These are phyloP conservation scores for Vanrija sp. DNA, from an alignment of 1,284 basidiomycete species.

Conservation along the genomic window DNA sequence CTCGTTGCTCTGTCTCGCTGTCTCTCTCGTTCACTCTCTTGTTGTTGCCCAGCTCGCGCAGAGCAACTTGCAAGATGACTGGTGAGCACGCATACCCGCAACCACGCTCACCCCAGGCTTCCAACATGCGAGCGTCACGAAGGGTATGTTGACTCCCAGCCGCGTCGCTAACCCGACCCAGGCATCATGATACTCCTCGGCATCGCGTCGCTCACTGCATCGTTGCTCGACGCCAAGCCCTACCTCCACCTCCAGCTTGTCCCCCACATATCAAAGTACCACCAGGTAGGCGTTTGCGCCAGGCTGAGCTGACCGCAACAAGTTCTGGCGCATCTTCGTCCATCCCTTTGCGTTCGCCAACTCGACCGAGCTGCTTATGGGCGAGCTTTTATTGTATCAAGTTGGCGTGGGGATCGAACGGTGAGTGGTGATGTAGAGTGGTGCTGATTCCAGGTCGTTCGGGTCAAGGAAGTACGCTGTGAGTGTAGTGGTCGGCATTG, in stretches of 20 bases:
- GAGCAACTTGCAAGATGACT: no score
- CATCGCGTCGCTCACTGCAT: conserved; percentile 64
- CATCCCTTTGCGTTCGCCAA: conserved; percentile 77
- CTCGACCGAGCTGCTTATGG: conserved; percentile 77
- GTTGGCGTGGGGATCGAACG: conserved; percentile 72
- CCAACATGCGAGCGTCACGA: conserved; percentile 43
- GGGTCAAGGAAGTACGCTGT: conserved; percentile 86
- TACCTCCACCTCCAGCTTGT: conserved; percentile 71
- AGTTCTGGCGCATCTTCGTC: conserved; percentile 79
- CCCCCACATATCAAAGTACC: conserved; percentile 48
- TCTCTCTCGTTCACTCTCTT: no score
- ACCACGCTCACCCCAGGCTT: conserved; percentile 26
- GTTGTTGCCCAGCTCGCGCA: no score
- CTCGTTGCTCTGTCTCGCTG: no score
- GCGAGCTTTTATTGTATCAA: conserved; percentile 70
- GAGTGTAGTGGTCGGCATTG: conserved; percentile 39
- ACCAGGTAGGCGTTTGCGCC: conserved; percentile 40
- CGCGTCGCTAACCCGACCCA: conserved; percentile 37
- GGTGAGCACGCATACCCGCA: no score
- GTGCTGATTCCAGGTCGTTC: conserved; percentile 55
- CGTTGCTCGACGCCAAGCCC: conserved; percentile 79
- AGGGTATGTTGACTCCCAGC: conserved; percentile 20
- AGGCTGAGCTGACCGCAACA: conserved; percentile 10
- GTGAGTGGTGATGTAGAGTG: conserved; percentile 9
- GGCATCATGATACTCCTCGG: conserved; percentile 71